Evolutionary conservation across 805 yeast species (phyloP).

Genomic region (Candida sanyiensis): DNA sequence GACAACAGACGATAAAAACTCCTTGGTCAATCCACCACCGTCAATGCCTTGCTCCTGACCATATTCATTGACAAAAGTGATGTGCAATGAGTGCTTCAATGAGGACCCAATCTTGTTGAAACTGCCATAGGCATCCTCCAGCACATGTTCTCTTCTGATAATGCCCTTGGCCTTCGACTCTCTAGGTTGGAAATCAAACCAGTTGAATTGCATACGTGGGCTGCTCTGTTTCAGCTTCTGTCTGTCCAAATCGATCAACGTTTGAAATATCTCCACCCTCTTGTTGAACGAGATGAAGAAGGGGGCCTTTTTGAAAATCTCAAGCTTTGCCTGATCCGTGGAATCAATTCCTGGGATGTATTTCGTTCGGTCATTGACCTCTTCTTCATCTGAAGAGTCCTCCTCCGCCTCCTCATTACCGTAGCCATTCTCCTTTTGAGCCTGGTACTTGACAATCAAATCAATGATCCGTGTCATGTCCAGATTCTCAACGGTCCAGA

Average conservation of each 20-base stretch:
- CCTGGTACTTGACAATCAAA: slow-evolving; percentile 40
- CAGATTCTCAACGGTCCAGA: slow-evolving; percentile 46
- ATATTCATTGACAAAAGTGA: slow-evolving; percentile 64
- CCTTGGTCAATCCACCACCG: slow-evolving; percentile 96
- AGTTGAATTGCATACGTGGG: slow-evolving; percentile 8
- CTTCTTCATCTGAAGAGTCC: slow-evolving; percentile 7
- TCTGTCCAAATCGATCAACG: slow-evolving; percentile 52
- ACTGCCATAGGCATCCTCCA: slow-evolving; percentile 67
- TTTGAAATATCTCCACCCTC: slow-evolving; percentile 69
- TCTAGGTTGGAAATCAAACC: slow-evolving; percentile 15
- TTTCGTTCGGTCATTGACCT: not conserved
- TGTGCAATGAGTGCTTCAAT: slow-evolving; percentile 55
- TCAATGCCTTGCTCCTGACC: slow-evolving; percentile 89
- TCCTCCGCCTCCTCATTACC: slow-evolving; percentile 20
- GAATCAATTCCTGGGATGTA: slow-evolving; percentile 7
- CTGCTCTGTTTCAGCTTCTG: slow-evolving; percentile 13
- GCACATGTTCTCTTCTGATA: slow-evolving; percentile 62
- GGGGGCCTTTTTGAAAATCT: slow-evolving; percentile 60
- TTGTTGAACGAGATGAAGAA: slow-evolving; percentile 72
- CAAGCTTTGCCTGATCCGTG: slow-evolving; percentile 31
- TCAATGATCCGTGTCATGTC: slow-evolving; percentile 34
- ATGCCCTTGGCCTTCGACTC: slow-evolving; percentile 44
- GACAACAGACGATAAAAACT: slow-evolving; percentile 70
- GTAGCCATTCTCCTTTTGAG: slow-evolving; percentile 16
- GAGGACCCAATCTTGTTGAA: slow-evolving; percentile 48